Base-by-base conservation (phyloP, 306 rosid species). In the Ceratonia siliqua region DNA sequence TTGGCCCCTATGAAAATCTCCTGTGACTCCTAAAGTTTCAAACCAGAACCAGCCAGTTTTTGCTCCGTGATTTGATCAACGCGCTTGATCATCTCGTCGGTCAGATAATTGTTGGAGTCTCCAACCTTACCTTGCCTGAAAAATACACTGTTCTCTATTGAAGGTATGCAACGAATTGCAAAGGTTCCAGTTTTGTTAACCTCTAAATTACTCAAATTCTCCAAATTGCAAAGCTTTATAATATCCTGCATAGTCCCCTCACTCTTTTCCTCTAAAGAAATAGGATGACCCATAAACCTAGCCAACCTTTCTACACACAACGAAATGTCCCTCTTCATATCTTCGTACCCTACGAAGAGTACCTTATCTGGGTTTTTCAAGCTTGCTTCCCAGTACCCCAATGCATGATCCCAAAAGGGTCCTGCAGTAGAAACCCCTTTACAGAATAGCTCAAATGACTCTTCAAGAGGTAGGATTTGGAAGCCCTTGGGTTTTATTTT, bases 381-480 rank as follows among this genome's bases (percentile, higher is more conserved):
- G 41, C 76, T 72, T 15, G 73, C 65, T 8, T 25, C 48, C 74
- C 81, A 70, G 4, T 61, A 76, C 10, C 75, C 70, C 7, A 65
- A n/a, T 12, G 41, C 69, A 74, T 74, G 52, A 38, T 65, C 65
- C 79, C 68, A 77, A 46, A 65, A 72, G 10, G 82, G 72, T 2
- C 76, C 82, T 6, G 2, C 12, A 2, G n/a, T 0, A 38, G 38
- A 28, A 8, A 55, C 24, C 45, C 76, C 79, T 12, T 35, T 41
- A 61, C 82, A 82, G 50, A 77, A 82, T 49, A 35, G 27, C 8
- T 77, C 56, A 56, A 72, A 82, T 7, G 58, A 43, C 39, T 70
- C 79, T 35, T 76, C 64, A 0, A 80, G 0, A 11, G 63, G 22
- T 11, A n/a, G 0, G 0, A 8, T 32, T 27, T 15, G 25, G 17